Base-by-base conservation (phyloP, 192 early-diverging fungal genomes). In the Coemansia sp. region DNA sequence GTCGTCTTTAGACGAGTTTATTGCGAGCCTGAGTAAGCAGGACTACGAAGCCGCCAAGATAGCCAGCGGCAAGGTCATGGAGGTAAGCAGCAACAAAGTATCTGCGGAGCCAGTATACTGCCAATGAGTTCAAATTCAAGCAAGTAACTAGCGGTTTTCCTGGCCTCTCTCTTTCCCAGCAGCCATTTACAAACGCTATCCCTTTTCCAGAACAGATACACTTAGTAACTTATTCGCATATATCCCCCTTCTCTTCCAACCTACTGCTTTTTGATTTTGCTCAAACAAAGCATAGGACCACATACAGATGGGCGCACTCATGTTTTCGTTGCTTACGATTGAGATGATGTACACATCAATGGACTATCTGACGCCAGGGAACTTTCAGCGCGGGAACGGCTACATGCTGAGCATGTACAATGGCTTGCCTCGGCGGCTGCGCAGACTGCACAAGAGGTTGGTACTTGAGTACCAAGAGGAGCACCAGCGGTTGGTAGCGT, bases 271-370 rank as follows among this genome's bases (percentile, higher is more conserved):
- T 4, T 35, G 34, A 4, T 35, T 35, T 35, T 4, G 10, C 34
- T 7, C 5, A 46, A 15, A 20, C n/a, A 46, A 46, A 20, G n/a
- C 64, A 51, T 81, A 81, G 78, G 72, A 64, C 33, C 74, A 76
- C 48, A 75, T 81, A 25, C 79, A 65, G 51, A 75, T 73, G 70
- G 79, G 79, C 31, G 79, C 70, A 30, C 58, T 76, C 8, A 75
- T 81, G 74, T 81, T 81, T 61, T 76, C 73, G 73, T 53, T 81
- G 58, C 74, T 72, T 56, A 81, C 79, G 39, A 70, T 73, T 20
- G 79, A 81, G 74, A 73, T 67, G 70, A 81, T 73, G 74, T 81
- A 81, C 67, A 81, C 79, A 25, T 81, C 79, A 56, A 81, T 81
- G 79, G 79, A 81, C 40, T 81, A 81, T 39, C 55, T 81, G 64